A percentile compares a stretch with the other conserved stretches of the same genome.
Evolutionary conservation across 495 filamentous ascomycete genomes (phyloP).

Genomic region (Niebla homalea): DNA sequence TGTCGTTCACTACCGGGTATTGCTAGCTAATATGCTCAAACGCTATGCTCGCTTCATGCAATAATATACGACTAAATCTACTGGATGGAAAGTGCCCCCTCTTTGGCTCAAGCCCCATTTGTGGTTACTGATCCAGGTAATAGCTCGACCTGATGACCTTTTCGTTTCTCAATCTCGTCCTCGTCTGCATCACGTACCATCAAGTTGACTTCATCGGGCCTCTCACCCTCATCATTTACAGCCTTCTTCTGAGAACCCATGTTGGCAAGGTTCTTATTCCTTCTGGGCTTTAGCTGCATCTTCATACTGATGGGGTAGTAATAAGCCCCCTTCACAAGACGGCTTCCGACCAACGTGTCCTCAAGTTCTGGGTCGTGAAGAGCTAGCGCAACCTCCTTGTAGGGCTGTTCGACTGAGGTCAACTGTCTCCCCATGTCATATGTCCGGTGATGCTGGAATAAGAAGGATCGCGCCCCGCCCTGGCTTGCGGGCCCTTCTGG

Average conservation of each 20-base stretch:
- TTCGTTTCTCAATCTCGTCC: slow-evolving; percentile 37
- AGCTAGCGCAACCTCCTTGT: slow-evolving; percentile 45
- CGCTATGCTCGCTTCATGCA: background rate
- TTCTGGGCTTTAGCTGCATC: slow-evolving; percentile 44
- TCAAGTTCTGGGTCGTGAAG: slow-evolving; percentile 51
- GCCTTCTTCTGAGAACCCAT: slow-evolving; percentile 28
- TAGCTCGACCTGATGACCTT: slow-evolving; percentile 23
- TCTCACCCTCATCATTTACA: slow-evolving; percentile 33
- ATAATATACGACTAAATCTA: background rate
- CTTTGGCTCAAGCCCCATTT: background rate
- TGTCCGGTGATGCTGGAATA: slow-evolving; percentile 62
- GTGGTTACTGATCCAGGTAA: background rate
- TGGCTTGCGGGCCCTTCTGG: slow-evolving; percentile 44
- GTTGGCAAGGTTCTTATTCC: slow-evolving; percentile 37
- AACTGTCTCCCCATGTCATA: slow-evolving; percentile 69
- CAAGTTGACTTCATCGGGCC: slow-evolving; percentile 43
- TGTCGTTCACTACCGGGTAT: background rate
- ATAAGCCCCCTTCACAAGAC: slow-evolving; percentile 52
- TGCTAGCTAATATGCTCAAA: background rate
- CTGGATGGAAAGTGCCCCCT: background rate
- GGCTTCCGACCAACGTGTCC: slow-evolving; percentile 16
- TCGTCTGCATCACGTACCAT: slow-evolving; percentile 39
- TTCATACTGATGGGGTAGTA: slow-evolving; percentile 81
- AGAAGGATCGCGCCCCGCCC: slow-evolving; percentile 34
- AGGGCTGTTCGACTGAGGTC: slow-evolving; percentile 40